Evolutionary conservation across 1,284 basidiomycete genomes (phyloP).

Genomic region (Malassezia dermatis): DNA sequence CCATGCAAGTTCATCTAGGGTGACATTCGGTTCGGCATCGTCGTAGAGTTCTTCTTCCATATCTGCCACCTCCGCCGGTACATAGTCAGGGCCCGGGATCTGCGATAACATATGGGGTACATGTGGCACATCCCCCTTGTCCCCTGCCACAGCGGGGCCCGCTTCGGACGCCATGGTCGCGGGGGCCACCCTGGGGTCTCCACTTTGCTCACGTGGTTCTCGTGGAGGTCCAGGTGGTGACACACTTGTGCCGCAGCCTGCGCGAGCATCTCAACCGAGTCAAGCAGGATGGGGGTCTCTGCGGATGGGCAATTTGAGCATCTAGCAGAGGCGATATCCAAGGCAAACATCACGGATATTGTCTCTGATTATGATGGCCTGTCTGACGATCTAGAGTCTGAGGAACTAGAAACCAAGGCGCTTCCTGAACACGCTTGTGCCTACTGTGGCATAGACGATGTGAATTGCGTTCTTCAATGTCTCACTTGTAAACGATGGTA

Average conservation of each 20-base stretch:
- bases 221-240: slow-evolving; percentile 51
- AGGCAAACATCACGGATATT: slow-evolving; percentile 47
- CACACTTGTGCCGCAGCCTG: slow-evolving; percentile 54
- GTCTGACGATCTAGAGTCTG: slow-evolving; percentile 56
- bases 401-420: slow-evolving; percentile 56
- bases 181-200: neutral
- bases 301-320: neutral
- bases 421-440: slow-evolving; percentile 46
- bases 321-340: neutral
- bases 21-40: neutral
- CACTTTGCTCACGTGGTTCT: slow-evolving; percentile 1
- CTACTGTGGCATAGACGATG: slow-evolving; percentile 97
- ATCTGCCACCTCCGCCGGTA: neutral
- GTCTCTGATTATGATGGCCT: neutral
- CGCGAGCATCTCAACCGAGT: slow-evolving; percentile 16
- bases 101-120: slow-evolving; percentile 59
- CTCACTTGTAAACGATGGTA: slow-evolving; percentile 76
- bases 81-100: slow-evolving; percentile 55
- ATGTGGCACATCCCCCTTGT: neutral
- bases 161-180: neutral
- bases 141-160: neutral
- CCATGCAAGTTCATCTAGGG: slow-evolving; percentile 28
- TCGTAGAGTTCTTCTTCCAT: neutral
- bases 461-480: slow-evolving; percentile 93
- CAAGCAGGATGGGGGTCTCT: neutral